Evolutionary conservation across 148 eudicot species (phyloP).

Genomic region (Linanthus parryae): DNA sequence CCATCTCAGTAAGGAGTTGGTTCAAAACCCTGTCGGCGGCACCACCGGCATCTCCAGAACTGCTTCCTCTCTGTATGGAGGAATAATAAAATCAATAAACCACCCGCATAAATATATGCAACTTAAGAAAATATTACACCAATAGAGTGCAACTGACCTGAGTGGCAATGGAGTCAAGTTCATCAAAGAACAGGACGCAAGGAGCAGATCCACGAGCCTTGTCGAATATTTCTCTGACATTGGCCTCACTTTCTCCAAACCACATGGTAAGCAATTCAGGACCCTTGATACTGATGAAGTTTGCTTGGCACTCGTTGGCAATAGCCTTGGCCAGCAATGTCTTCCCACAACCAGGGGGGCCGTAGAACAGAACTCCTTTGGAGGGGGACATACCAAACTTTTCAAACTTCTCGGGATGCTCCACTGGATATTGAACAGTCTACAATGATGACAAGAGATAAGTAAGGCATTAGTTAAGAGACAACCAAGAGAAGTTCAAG

Average conservation of each 20-base stretch:
- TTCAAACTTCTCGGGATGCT: slow-evolving; percentile 93
- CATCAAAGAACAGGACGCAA: slow-evolving; percentile 84
- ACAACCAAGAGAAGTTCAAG: background rate
- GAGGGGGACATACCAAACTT: slow-evolving; percentile 96
- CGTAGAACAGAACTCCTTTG: slow-evolving; percentile 91
- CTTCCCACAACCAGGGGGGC: slow-evolving; percentile 94
- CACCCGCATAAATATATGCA: background rate
- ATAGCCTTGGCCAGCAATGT: slow-evolving; percentile 87
- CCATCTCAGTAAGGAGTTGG: slow-evolving; percentile 87
- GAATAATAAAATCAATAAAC: background rate
- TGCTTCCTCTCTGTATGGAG: slow-evolving; percentile 61
- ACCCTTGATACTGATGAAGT: slow-evolving; percentile 82
- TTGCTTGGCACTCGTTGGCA: slow-evolving; percentile 91
- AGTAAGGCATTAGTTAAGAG: background rate
- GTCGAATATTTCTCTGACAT: slow-evolving; percentile 81
- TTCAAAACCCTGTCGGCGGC: slow-evolving; percentile 90
- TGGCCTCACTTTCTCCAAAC: slow-evolving; percentile 96
- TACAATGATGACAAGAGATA: slow-evolving; percentile 14
- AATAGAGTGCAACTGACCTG: slow-evolving; percentile 39
- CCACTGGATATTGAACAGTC: slow-evolving; percentile 97
- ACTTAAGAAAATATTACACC: background rate
- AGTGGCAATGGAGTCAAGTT: slow-evolving; percentile 88
- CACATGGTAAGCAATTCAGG: slow-evolving; percentile 91
- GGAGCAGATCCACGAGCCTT: slow-evolving; percentile 88
- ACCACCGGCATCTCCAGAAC: slow-evolving; percentile 91